Percentiles rank a stretch among this genome's conserved stretches.
Conservation (phyloP, 345 rosid species). For the Populus nigra region DNA sequence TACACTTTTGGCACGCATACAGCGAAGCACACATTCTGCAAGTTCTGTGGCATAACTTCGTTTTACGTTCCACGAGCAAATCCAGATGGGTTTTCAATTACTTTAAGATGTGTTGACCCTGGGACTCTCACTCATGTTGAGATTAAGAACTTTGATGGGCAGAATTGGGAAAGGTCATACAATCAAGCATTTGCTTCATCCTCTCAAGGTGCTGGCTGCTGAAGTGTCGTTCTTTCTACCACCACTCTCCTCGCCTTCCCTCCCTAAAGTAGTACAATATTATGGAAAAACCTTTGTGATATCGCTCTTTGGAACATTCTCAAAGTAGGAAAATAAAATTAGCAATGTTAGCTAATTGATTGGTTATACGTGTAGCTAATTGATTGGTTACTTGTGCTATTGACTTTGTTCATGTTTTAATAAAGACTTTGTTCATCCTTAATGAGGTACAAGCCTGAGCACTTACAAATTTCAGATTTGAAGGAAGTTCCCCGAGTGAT, state of each 20-base stretch:
- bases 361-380: too few relatives aligned
- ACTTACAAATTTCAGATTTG: neutral
- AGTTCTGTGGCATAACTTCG: conserved; percentile 79
- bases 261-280: neutral
- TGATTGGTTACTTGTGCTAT: too few relatives aligned
- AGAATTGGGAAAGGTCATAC: conserved; percentile 62
- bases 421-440: too few relatives aligned
- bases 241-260: neutral
- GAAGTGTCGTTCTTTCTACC: neutral
- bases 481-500: conserved; percentile 12
- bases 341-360: too few relatives aligned
- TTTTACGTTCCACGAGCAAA: conserved; percentile 62
- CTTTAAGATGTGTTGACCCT: conserved; percentile 54
- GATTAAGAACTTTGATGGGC: conserved; percentile 57
- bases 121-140: conserved; percentile 65
- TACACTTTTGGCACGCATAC: conserved; percentile 77
- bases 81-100: conserved; percentile 70
- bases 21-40: conserved; percentile 82
- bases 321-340: too few relatives aligned
- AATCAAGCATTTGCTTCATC: conserved; percentile 42
- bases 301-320: too few relatives aligned
- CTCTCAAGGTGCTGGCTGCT: conserved; percentile 22
- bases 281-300: neutral
- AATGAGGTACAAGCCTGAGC: conserved; percentile 11
- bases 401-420: too few relatives aligned